Evolutionary conservation across 345 rosid species (phyloP).

Genomic region (Orychophragmus violaceus): DNA sequence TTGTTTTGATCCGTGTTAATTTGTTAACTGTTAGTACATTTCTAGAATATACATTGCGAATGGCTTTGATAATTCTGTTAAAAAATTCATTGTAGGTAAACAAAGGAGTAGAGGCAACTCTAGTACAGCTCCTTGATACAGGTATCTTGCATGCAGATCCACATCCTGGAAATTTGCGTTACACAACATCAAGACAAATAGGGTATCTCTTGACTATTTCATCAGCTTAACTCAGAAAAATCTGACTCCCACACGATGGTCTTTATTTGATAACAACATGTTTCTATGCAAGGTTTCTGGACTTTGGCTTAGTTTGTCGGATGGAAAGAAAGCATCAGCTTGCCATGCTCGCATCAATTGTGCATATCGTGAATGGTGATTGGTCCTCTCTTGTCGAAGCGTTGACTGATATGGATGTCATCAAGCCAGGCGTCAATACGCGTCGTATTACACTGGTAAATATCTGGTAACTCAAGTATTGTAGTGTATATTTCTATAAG

Average conservation of each 20-base stretch:
- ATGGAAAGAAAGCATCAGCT: constrained; percentile 89
- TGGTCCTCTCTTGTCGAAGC: constrained; percentile 77
- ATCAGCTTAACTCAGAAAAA: background rate
- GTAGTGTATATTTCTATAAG: background rate
- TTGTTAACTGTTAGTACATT: background rate
- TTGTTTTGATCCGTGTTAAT: background rate
- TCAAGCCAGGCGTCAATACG: constrained; percentile 68
- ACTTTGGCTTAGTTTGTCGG: constrained; percentile 88
- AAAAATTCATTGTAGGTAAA: constrained; percentile 48
- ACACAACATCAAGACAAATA: constrained; percentile 71
- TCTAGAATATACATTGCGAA: background rate
- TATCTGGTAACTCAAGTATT: background rate
- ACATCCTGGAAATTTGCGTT: constrained; percentile 93
- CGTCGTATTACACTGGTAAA: constrained; percentile 69
- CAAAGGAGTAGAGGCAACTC: constrained; percentile 88
- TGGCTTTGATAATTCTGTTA: constrained; percentile 5
- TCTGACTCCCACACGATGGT: constrained; percentile 18
- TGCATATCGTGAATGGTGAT: constrained; percentile 90
- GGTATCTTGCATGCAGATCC: constrained; percentile 98
- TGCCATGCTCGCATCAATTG: constrained; percentile 92
- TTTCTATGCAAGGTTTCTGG: constrained; percentile 64
- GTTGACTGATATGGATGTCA: constrained; percentile 87
- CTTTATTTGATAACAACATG: background rate
- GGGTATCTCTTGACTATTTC: constrained; percentile 46
- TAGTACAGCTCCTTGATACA: constrained; percentile 93